Percentiles rank a stretch among this genome's conserved stretches.
phyloP scores from a whole-genome alignment of 2,329 filamentous ascomycete genomes.

The Sporothrix mexicana region DNA sequence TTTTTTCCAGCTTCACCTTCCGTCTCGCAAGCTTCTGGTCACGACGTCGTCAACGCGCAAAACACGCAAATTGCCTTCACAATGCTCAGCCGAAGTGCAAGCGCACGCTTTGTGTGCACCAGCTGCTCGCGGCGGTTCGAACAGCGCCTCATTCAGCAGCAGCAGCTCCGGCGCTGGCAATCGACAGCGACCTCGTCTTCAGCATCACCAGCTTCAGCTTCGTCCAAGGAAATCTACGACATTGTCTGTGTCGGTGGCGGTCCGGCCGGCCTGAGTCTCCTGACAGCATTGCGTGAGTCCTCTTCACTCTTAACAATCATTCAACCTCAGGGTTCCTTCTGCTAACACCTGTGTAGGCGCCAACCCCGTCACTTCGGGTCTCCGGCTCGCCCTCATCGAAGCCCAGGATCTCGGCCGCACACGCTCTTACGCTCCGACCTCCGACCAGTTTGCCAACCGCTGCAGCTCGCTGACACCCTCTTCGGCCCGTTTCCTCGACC shows the following conservation, averaged over 20 bases:
- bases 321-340: too few species aligned
- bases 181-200: neutral
- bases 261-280: constrained; percentile 82
- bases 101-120: constrained; percentile 48
- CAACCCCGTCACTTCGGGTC: constrained; percentile 73
- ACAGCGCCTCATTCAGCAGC: constrained; percentile 36
- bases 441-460: constrained; percentile 83
- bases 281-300: constrained; percentile 73
- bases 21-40: neutral
- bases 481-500: constrained; percentile 80
- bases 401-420: constrained; percentile 79
- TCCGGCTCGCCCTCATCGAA: constrained; percentile 89
- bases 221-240: constrained; percentile 79
- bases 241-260: constrained; percentile 91
- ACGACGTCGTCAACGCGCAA: neutral
- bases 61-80: constrained; percentile 11
- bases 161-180: constrained; percentile 44
- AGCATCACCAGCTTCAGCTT: constrained; percentile 40
- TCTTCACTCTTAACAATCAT: neutral
- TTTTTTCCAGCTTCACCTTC: constrained; percentile 15
- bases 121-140: constrained; percentile 53
- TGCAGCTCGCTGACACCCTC: constrained; percentile 93
- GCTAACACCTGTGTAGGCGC: constrained; percentile 59
- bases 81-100: constrained; percentile 33
- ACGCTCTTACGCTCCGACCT: constrained; percentile 68